phyloP scores from a whole-genome alignment of 2,329 filamentous ascomycete genomes.

The Aureobasidium sp. region DNA sequence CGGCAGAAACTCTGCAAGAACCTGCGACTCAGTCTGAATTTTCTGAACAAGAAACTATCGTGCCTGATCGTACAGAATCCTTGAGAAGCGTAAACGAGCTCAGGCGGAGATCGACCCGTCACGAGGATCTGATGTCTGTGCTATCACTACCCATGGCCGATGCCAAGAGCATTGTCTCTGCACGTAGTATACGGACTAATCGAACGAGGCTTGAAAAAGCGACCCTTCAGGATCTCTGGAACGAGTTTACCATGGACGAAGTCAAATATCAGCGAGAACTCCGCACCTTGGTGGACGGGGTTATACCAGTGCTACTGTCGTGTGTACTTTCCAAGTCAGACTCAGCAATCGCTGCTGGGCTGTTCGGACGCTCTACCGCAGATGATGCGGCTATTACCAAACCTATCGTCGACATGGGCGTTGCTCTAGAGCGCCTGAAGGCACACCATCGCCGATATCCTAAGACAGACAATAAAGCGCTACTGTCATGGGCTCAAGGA shows the following conservation, averaged over 20 bases:
- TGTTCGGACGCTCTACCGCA: constrained; percentile 54
- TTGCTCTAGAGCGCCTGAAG: constrained; percentile 77
- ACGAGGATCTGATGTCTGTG: constrained; percentile 89
- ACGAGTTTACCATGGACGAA: constrained; percentile 76
- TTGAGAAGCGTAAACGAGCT: constrained; percentile 33
- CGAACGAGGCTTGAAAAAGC: constrained; percentile 58
- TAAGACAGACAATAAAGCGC: constrained; percentile 57
- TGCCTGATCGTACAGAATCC: constrained; percentile 15
- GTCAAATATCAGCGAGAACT: constrained; percentile 82
- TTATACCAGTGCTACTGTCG: constrained; percentile 83
- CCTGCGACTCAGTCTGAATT: constrained; percentile 23
- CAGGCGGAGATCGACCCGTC: constrained; percentile 74
- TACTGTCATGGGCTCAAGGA: constrained; percentile 74
- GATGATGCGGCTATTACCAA: constrained; percentile 62
- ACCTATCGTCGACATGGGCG: constrained; percentile 89
- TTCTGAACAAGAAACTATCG: constrained; percentile 18
- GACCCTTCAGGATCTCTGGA: constrained; percentile 66
- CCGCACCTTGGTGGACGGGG: constrained; percentile 86
- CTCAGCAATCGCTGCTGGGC: constrained; percentile 50
- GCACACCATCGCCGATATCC: constrained; percentile 74
- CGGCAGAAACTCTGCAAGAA: constrained; percentile 44
- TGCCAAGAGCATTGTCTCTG: constrained; percentile 63
- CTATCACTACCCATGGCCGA: constrained; percentile 62
- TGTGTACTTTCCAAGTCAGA: constrained; percentile 65
- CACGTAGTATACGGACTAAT: constrained; percentile 68